Evolutionary conservation across 1,284 basidiomycete species (phyloP).

Genomic region (Inonotus hispidus): DNA sequence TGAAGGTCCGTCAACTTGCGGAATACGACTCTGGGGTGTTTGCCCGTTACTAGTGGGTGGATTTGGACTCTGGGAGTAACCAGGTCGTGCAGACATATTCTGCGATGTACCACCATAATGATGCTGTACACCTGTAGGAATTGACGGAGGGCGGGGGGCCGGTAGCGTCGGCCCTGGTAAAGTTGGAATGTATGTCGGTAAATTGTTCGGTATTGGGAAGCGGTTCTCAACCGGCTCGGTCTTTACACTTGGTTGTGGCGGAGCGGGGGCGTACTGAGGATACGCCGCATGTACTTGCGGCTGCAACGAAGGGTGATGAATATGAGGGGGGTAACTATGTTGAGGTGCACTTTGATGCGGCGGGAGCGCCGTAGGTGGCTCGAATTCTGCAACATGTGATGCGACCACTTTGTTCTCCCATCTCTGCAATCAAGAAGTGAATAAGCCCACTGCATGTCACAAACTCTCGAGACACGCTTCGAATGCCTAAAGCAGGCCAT

Average conservation of each 20-base stretch:
- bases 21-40: constrained; percentile 43
- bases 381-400: constrained; percentile 92
- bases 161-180: constrained; percentile 47
- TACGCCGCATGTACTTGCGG: constrained; percentile 33
- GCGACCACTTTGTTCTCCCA: constrained; percentile 93
- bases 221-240: constrained; percentile 61
- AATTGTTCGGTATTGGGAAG: constrained; percentile 47
- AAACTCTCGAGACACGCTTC: neutral
- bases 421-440: constrained; percentile 48
- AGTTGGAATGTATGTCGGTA: constrained; percentile 50
- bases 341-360: constrained; percentile 20
- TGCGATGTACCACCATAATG: constrained; percentile 3
- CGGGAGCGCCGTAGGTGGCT: constrained; percentile 43
- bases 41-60: constrained; percentile 9
- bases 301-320: constrained; percentile 38
- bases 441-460: constrained; percentile 2
- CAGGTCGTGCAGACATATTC: constrained; percentile 21
- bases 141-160: constrained; percentile 5
- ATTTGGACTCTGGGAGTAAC: constrained; percentile 26
- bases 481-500: neutral
- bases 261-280: constrained; percentile 36
- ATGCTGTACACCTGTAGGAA: neutral
- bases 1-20: constrained; percentile 59
- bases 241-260: constrained; percentile 48
- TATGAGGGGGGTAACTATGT: constrained; percentile 38